Conservation (phyloP, 208 protist species). For the Leishmania mexicana region DNA sequence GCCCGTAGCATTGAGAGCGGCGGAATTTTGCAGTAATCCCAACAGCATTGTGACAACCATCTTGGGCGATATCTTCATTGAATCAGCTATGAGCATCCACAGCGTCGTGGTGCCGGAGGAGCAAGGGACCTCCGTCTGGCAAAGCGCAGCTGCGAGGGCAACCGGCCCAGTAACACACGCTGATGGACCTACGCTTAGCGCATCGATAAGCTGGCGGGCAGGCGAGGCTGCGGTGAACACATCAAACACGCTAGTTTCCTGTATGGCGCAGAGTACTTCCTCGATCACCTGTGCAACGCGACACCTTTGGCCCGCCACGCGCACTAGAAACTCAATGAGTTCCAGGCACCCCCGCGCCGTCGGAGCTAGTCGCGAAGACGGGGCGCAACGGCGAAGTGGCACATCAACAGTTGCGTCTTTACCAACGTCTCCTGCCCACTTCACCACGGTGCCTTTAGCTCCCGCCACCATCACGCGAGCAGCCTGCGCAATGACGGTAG, state of each 20-base stretch:
- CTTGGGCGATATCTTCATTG: constrained; percentile 4
- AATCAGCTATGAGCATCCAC: constrained; percentile 1
- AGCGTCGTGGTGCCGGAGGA: background rate
- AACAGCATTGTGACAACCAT: background rate
- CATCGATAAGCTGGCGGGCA: background rate
- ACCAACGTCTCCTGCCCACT: background rate
- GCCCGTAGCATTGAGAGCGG: background rate
- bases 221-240: constrained; percentile 1
- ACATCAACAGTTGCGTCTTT: background rate
- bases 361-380: background rate
- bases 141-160: constrained; percentile 6
- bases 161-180: background rate
- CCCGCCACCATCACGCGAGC: constrained; percentile 7
- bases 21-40: background rate
- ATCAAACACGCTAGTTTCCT: background rate
- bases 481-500: constrained; percentile 1
- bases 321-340: background rate
- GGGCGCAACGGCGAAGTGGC: background rate
- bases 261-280: constrained; percentile 5
- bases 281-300: background rate
- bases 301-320: background rate
- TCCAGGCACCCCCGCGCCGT: background rate
- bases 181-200: background rate
- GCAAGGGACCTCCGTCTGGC: constrained; percentile 3
- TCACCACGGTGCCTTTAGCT: background rate